These are phyloP conservation scores for Raffaelea deltoideospora DNA, from an alignment of 2,329 filamentous ascomycete species.

Conservation along the genomic window DNA sequence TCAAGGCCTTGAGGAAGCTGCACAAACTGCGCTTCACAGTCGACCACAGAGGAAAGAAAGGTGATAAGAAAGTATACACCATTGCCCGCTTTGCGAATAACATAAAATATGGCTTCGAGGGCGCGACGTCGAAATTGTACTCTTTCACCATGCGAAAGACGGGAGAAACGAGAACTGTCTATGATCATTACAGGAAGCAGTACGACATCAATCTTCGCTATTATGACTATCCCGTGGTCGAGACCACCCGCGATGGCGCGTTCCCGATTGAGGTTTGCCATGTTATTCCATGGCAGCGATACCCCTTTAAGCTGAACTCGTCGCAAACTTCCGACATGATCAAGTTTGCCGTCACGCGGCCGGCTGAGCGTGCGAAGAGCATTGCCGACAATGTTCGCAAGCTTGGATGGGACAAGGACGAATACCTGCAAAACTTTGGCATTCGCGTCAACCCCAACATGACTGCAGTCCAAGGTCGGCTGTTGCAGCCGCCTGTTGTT, in stretches of 20 bases:
- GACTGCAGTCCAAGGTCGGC: slow-evolving; percentile 50
- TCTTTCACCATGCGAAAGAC: slow-evolving; percentile 39
- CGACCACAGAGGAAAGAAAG: slow-evolving; percentile 32
- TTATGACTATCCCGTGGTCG: slow-evolving; percentile 38
- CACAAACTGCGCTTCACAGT: slow-evolving; percentile 40
- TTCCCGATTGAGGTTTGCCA: slow-evolving; percentile 49
- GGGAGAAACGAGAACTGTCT: slow-evolving; percentile 28
- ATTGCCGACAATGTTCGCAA: slow-evolving; percentile 54
- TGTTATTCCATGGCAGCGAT: slow-evolving; percentile 40
- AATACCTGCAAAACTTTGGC: slow-evolving; percentile 57
- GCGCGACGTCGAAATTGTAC: slow-evolving; percentile 33
- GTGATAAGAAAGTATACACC: slow-evolving; percentile 32
- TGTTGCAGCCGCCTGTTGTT: slow-evolving; percentile 58
- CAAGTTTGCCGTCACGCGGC: slow-evolving; percentile 74
- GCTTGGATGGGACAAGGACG: slow-evolving; percentile 54
- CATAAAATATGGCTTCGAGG: slow-evolving; percentile 24
- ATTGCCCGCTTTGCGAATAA: slow-evolving; percentile 36
- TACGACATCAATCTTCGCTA: slow-evolving; percentile 36
- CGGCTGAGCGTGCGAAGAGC: slow-evolving; percentile 47
- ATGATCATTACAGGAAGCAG: slow-evolving; percentile 38
- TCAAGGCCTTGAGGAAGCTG: slow-evolving; percentile 38
- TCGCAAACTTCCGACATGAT: slow-evolving; percentile 74
- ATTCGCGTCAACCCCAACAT: slow-evolving; percentile 52
- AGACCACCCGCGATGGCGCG: slow-evolving; percentile 35
- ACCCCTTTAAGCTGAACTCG: slow-evolving; percentile 45